These are phyloP conservation scores for Cladosporium oxysporum DNA, from an alignment of 2,329 filamentous ascomycete species.

Conservation along the genomic window DNA sequence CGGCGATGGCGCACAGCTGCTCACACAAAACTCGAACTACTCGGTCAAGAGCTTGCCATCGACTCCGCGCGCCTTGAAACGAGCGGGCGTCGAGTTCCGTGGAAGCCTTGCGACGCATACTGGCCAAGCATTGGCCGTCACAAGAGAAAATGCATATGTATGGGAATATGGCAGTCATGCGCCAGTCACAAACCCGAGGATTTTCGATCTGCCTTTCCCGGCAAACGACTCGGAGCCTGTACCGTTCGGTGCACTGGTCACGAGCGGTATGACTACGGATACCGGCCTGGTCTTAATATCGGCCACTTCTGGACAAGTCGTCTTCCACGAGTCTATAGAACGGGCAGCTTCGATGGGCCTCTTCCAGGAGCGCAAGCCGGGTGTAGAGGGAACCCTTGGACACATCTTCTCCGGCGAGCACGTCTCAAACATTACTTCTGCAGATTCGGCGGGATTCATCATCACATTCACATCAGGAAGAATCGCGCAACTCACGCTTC, in stretches of 20 bases:
- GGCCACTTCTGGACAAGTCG: slow-evolving; percentile 78
- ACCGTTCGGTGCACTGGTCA: slow-evolving; percentile 80
- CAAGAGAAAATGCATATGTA: slow-evolving; percentile 77
- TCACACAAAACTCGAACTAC: slow-evolving; percentile 81
- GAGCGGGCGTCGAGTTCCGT: slow-evolving; percentile 60
- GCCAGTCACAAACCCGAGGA: slow-evolving; percentile 71
- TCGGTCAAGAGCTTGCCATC: slow-evolving; percentile 81
- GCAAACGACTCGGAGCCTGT: slow-evolving; percentile 69
- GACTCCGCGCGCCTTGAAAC: slow-evolving; percentile 73
- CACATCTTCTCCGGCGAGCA: slow-evolving; percentile 77
- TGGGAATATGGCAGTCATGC: slow-evolving; percentile 78
- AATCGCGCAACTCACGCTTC: slow-evolving; percentile 80
- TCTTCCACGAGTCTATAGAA: slow-evolving; percentile 95
- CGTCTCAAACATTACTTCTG: slow-evolving; percentile 75
- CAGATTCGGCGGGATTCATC: slow-evolving; percentile 84
- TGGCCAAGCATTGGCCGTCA: slow-evolving; percentile 68
- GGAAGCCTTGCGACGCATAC: slow-evolving; percentile 27
- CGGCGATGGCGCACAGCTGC: slow-evolving; percentile 36
- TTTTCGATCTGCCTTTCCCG: slow-evolving; percentile 75
- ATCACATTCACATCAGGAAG: slow-evolving; percentile 82
- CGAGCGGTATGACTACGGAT: slow-evolving; percentile 73
- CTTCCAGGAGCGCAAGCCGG: slow-evolving; percentile 77
- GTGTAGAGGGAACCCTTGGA: slow-evolving; percentile 72
- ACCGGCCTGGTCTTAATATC: slow-evolving; percentile 86
- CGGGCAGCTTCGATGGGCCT: slow-evolving; percentile 82